A percentile compares a stretch with the other conserved stretches of the same genome.
These are phyloP conservation scores for Halophytophthora batemanensis DNA, from an alignment of 352 stramenopile genomes.

Conservation along the genomic window DNA sequence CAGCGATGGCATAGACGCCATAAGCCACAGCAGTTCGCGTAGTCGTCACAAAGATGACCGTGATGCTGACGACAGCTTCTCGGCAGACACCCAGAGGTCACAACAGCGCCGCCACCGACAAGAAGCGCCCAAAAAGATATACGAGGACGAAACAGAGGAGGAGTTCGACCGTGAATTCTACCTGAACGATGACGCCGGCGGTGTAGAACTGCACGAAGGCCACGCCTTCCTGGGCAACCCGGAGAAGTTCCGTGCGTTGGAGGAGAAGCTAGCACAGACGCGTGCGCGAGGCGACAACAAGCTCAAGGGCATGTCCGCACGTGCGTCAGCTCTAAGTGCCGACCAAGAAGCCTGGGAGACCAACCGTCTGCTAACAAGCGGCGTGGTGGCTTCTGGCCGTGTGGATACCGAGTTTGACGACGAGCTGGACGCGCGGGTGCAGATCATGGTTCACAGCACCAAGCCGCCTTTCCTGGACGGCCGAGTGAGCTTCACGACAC, in stretches of 20 bases:
- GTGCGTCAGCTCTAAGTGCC: conserved; percentile 90
- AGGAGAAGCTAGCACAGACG: conserved; percentile 87
- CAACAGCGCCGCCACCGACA: conserved; percentile 11
- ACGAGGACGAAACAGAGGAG: conserved; percentile 83
- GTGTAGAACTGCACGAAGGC: conserved; percentile 49
- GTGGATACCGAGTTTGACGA: conserved; percentile 90
- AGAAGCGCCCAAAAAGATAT: conserved; percentile 66
- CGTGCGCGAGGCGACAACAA: conserved; percentile 85
- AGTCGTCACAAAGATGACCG: conserved; percentile 6
- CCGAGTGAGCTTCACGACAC: conserved; percentile 93
- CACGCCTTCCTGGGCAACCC: conserved; percentile 91
- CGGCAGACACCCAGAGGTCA: not conserved
- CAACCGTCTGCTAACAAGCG: conserved; percentile 94
- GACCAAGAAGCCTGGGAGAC: conserved; percentile 99
- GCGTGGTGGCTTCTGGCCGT: conserved; percentile 78
- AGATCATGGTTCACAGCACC: conserved; percentile 97
- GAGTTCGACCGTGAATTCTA: conserved; percentile 96
- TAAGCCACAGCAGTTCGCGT: conserved; percentile 2
- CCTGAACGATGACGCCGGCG: conserved; percentile 87
- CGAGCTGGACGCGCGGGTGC: conserved; percentile 93
- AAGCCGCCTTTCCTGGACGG: conserved; percentile 97
- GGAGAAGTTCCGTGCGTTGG: conserved; percentile 89
- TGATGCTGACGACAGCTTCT: not conserved
- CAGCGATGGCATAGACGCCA: not conserved
- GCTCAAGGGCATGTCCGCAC: conserved; percentile 85